These are phyloP conservation scores for Actinomortierella ambigua DNA, from an alignment of 371 early-diverging fungal species.

Conservation along the genomic window DNA sequence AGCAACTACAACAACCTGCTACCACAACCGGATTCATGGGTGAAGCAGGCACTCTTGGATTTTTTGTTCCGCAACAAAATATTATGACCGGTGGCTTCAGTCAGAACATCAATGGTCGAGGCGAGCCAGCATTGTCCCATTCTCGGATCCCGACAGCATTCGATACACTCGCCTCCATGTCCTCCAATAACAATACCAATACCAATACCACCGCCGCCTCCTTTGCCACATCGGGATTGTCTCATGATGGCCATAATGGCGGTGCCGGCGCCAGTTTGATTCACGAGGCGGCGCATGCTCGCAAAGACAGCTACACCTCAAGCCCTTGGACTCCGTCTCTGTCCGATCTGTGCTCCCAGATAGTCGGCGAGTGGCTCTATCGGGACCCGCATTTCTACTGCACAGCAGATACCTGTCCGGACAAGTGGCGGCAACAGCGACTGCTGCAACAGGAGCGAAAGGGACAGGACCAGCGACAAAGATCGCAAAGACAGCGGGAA, in stretches of 20 bases:
- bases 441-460: neutral
- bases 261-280: slow-evolving; percentile 2
- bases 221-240: too few species aligned
- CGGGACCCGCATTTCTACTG: slow-evolving; percentile 36
- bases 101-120: too few species aligned
- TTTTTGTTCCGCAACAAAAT: too few species aligned
- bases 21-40: too few species aligned
- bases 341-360: slow-evolving; percentile 33
- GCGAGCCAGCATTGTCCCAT: too few species aligned
- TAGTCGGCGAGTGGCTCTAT: slow-evolving; percentile 22
- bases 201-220: neutral
- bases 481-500: neutral
- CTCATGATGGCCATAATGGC: too few species aligned
- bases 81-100: too few species aligned
- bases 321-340: slow-evolving; percentile 39
- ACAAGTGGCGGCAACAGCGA: slow-evolving; percentile 6
- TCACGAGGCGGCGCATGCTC: slow-evolving; percentile 16
- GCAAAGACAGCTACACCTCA: slow-evolving; percentile 37
- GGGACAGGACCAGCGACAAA: neutral
- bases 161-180: too few species aligned
- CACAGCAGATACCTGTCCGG: slow-evolving; percentile 9
- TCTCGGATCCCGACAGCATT: too few species aligned
- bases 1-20: too few species aligned
- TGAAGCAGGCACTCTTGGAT: too few species aligned
- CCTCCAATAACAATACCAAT: slow-evolving; percentile 2